Conservation (phyloP, 2,329 filamentous ascomycete species). For the Neofusicoccum sp. region DNA sequence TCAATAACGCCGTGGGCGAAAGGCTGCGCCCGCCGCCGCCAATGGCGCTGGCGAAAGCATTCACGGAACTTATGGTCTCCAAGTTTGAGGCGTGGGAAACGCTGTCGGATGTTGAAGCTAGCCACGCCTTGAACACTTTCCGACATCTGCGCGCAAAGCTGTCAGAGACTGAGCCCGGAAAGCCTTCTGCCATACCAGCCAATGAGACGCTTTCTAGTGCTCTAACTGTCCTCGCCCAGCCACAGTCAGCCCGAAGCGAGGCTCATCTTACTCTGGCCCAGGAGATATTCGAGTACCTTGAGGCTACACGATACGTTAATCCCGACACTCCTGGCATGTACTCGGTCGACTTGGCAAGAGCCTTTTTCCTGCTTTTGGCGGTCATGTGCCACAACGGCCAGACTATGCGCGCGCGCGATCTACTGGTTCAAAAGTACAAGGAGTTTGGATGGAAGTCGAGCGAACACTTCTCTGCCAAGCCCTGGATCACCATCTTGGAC, state of each 20-base stretch:
- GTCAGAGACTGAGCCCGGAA: background rate
- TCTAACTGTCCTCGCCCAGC: background rate
- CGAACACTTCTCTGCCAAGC: background rate
- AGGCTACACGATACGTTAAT: background rate
- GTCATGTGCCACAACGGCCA: background rate
- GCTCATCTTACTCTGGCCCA: background rate
- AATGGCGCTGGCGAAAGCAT: constrained; percentile 64
- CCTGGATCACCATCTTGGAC: constrained; percentile 50
- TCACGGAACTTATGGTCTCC: constrained; percentile 18
- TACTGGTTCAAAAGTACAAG: background rate
- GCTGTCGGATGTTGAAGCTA: constrained; percentile 43
- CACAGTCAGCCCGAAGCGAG: background rate
- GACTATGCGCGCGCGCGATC: background rate
- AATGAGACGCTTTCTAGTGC: background rate
- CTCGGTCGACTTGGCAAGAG: no score
- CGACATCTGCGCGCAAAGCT: background rate
- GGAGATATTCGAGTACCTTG: background rate
- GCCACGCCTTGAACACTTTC: constrained; percentile 62
- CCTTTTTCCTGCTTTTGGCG: background rate
- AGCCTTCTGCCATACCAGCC: no score
- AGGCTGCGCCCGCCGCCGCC: constrained; percentile 65
- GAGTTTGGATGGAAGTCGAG: background rate
- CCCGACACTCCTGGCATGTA: background rate
- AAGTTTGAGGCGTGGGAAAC: background rate
- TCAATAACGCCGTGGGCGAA: constrained; percentile 64